Conservation (phyloP, 225 moss, liverwort and hornwort species). For the Pleurozium schreberi region DNA sequence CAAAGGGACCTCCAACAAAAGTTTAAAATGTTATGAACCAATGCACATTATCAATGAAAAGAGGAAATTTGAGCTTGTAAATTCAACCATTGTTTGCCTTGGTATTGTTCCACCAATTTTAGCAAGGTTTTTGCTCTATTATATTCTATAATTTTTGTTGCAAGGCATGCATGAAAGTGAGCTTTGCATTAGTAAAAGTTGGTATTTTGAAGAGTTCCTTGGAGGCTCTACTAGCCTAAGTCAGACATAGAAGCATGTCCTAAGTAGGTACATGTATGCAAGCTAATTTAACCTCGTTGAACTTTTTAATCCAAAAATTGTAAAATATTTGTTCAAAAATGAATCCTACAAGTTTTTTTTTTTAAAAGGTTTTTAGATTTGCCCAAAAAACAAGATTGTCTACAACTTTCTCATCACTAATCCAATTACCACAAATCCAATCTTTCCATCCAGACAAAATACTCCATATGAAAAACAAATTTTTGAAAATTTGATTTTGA, state of each 20-base stretch:
- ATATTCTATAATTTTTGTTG: background rate
- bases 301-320: too few relatives aligned
- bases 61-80: background rate
- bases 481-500: too few relatives aligned
- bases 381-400: too few relatives aligned
- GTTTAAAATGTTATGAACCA: background rate
- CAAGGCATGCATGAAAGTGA: background rate
- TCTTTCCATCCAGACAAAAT: too few relatives aligned
- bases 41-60: background rate
- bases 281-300: too few relatives aligned
- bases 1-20: background rate
- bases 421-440: too few relatives aligned
- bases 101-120: background rate
- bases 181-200: background rate
- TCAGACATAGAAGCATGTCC: background rate
- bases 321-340: too few relatives aligned
- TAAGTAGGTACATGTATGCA: background rate
- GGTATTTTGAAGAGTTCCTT: background rate
- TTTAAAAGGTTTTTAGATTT: too few relatives aligned
- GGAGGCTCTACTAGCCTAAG: fast-evolving
- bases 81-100: background rate
- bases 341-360: too few relatives aligned
- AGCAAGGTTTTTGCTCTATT: background rate
- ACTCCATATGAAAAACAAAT: too few relatives aligned
- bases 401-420: too few relatives aligned